phyloP scores from a whole-genome alignment of 73 alveolate genomes.

The Paramecium tetraurelia region DNA sequence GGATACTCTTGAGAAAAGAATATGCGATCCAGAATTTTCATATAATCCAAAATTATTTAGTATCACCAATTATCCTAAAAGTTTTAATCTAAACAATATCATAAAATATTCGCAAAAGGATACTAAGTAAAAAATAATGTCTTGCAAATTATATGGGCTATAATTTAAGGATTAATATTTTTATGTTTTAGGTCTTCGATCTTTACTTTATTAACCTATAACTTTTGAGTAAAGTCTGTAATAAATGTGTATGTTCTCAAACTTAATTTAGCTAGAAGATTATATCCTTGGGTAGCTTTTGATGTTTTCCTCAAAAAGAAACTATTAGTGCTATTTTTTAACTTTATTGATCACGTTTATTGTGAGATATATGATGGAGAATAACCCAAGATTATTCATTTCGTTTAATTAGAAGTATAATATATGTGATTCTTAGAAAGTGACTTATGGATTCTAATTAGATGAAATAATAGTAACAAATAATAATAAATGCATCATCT shows the following conservation, averaged over 20 bases:
- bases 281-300: constrained; percentile 47
- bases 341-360: constrained; percentile 41
- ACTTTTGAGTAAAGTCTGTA: not conserved
- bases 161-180: not conserved
- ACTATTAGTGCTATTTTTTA: not conserved
- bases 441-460: constrained; percentile 37
- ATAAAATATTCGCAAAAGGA: not conserved
- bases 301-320: not conserved
- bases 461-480: constrained; percentile 34
- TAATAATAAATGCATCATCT: not conserved
- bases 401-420: constrained; percentile 19
- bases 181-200: not conserved
- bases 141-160: not conserved
- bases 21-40: not conserved
- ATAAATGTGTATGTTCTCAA: not conserved
- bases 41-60: not conserved
- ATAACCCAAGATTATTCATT: not conserved
- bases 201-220: constrained; percentile 11
- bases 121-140: not conserved
- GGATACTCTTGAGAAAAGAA: not conserved
- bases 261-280: not conserved
- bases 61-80: not conserved
- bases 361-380: not conserved
- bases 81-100: not conserved
- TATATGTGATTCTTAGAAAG: not conserved